phyloP scores from a whole-genome alignment of 768 basidiomycete species.

The Phylloporus arenicola region DNA sequence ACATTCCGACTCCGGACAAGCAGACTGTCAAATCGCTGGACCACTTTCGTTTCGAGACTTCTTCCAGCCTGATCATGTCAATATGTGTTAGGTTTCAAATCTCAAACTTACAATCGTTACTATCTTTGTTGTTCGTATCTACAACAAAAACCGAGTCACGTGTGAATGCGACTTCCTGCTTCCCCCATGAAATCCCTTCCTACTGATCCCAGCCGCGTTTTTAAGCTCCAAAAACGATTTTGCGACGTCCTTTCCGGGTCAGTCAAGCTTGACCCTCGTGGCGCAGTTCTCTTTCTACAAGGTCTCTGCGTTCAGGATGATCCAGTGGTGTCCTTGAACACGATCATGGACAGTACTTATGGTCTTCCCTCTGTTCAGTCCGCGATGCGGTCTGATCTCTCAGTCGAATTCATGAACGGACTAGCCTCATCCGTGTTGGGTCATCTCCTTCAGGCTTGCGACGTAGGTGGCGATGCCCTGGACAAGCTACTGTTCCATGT shows the following conservation, averaged over 20 bases:
- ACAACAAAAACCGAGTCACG: too few species aligned
- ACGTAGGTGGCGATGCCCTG: conserved; percentile 39
- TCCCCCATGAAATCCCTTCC: conserved; percentile 4
- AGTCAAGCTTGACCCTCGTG: conserved; percentile 18
- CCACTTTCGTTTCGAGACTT: too few species aligned
- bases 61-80: too few species aligned
- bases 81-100: too few species aligned
- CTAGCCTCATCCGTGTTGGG: conserved; percentile 31
- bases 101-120: too few species aligned
- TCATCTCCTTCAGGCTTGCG: conserved; percentile 37
- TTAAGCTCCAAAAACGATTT: conserved; percentile 33
- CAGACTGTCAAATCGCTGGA: too few species aligned
- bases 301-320: conserved; percentile 41
- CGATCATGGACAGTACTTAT: conserved; percentile 30
- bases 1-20: too few species aligned
- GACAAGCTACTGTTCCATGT: conserved; percentile 36
- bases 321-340: conserved; percentile 32
- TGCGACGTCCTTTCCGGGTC: conserved; percentile 28
- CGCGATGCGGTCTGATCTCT: conserved; percentile 37
- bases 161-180: too few species aligned
- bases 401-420: conserved; percentile 39
- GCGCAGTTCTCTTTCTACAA: conserved; percentile 37
- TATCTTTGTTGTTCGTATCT: too few species aligned
- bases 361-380: conserved; percentile 37
- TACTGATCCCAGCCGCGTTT: conserved; percentile 1